A percentile compares a stretch with the other conserved stretches of the same genome.
Conservation (phyloP, 306 rosid genomes). For the Fragaria iinumae region DNA sequence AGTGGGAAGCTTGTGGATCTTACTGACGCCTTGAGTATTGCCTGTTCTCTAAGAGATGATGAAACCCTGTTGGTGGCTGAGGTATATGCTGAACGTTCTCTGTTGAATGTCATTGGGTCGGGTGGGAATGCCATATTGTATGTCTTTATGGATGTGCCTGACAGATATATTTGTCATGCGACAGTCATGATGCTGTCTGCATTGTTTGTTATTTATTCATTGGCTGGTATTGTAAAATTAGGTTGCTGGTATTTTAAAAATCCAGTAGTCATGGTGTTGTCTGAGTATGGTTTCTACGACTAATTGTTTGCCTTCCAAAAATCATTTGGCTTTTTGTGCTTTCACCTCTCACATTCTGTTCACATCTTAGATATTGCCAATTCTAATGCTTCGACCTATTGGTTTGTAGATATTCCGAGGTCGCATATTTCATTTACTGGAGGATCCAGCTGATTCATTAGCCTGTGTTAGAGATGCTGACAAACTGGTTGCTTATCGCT, state of each 20-base stretch:
- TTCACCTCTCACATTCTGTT: background rate
- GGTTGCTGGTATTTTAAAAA: background rate
- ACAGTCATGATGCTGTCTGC: background rate
- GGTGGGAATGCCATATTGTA: background rate
- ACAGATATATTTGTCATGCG: background rate
- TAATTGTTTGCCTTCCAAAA: background rate
- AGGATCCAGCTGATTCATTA: constrained; percentile 53
- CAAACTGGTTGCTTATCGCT: constrained; percentile 71
- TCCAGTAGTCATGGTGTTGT: background rate
- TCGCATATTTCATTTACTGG: constrained; percentile 39
- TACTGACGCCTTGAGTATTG: constrained; percentile 47
- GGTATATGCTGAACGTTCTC: constrained; percentile 43
- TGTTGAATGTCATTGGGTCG: constrained; percentile 12
- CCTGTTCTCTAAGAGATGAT: constrained; percentile 62
- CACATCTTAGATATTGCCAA: constrained; percentile 4
- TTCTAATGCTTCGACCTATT: background rate
- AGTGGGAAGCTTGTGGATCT: constrained; percentile 61
- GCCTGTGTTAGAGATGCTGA: constrained; percentile 69
- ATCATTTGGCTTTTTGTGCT: background rate
- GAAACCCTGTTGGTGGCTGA: constrained; percentile 75
- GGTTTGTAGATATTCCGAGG: constrained; percentile 51
- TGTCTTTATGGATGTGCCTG: background rate
- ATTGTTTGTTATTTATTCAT: constrained; percentile 6
- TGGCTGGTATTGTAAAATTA: background rate
- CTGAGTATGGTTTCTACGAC: background rate